Conservation (phyloP, 108 stramenopile genomes). For the Aurantiochytrium sp. region DNA sequence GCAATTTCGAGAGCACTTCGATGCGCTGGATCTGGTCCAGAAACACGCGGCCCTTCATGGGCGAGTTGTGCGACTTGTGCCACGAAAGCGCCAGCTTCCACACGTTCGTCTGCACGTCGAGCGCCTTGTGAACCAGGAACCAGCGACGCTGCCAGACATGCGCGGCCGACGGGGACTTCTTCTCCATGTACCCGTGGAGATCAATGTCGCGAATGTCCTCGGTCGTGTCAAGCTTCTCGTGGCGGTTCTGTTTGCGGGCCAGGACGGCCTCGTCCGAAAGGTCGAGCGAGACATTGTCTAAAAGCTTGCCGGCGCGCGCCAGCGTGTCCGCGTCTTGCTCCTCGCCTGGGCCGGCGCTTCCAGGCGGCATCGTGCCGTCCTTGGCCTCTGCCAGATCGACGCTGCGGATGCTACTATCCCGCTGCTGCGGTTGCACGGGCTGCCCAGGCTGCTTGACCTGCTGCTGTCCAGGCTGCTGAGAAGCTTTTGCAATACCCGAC, state of each 20-base stretch:
- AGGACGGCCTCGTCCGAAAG: background rate
- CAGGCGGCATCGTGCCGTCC: too few species aligned
- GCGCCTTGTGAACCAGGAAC: constrained; percentile 23
- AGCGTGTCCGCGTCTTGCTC: background rate
- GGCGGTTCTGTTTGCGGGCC: background rate
- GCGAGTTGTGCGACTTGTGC: background rate
- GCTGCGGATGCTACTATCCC: too few species aligned
- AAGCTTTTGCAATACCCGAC: too few species aligned
- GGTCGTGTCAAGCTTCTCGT: background rate
- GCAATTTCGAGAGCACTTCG: background rate
- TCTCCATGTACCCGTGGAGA: constrained; percentile 12
- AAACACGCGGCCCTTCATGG: background rate
- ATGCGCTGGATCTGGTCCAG: background rate
- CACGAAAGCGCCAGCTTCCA: constrained; percentile 28
- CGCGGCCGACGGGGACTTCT: background rate
- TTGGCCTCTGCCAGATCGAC: too few species aligned
- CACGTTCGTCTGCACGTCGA: background rate
- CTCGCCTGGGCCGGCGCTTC: too few species aligned
- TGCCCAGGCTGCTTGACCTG: too few species aligned
- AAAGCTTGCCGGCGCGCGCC: background rate
- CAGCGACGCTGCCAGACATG: background rate
- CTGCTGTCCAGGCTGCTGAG: too few species aligned
- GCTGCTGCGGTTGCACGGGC: too few species aligned
- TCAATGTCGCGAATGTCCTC: constrained; percentile 29
- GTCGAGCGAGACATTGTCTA: background rate